Percentiles rank a stretch among this genome's conserved stretches.
Conservation (phyloP, 2,329 filamentous ascomycete species). For the Colletotrichum caudatum region DNA sequence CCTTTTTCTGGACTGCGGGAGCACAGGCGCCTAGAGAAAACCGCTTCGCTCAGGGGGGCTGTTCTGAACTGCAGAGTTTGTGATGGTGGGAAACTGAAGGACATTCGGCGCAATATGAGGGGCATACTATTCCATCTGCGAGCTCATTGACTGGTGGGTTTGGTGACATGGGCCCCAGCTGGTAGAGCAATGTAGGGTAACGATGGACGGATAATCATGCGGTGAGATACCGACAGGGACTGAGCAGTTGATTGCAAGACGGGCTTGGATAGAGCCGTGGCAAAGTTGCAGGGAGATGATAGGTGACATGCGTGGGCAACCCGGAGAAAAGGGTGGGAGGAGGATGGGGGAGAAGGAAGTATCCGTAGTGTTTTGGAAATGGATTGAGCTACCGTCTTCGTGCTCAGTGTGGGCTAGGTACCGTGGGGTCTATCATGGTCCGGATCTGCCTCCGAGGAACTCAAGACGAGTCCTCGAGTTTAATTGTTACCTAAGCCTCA, state of each 20-base stretch:
- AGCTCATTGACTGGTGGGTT: constrained; percentile 21
- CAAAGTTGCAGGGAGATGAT: neutral
- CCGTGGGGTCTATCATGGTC: neutral
- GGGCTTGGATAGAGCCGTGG: neutral
- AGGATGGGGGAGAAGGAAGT: neutral
- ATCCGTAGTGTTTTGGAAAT: neutral
- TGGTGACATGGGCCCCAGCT: constrained; percentile 10
- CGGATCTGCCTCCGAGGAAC: constrained; percentile 36
- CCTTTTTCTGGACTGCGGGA: neutral
- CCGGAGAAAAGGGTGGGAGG: neutral
- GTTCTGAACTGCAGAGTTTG: constrained; percentile 13
- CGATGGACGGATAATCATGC: neutral
- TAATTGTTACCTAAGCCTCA: neutral
- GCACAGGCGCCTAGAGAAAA: constrained; percentile 9
- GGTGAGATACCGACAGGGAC: constrained; percentile 7
- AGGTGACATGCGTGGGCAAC: neutral
- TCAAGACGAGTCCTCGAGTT: constrained; percentile 9
- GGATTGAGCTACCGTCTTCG: constrained; percentile 1
- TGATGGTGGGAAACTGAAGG: constrained; percentile 26
- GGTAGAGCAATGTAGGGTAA: neutral
- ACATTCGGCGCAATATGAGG: constrained; percentile 19
- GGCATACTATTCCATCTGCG: constrained; percentile 35
- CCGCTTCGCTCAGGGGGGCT: neutral
- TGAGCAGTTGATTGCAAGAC: neutral
- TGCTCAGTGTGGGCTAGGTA: neutral